Percentiles rank a stretch among this genome's conserved stretches.
phyloP scores from a whole-genome alignment of 2,329 filamentous ascomycete genomes.

The Aspergillus sp. region DNA sequence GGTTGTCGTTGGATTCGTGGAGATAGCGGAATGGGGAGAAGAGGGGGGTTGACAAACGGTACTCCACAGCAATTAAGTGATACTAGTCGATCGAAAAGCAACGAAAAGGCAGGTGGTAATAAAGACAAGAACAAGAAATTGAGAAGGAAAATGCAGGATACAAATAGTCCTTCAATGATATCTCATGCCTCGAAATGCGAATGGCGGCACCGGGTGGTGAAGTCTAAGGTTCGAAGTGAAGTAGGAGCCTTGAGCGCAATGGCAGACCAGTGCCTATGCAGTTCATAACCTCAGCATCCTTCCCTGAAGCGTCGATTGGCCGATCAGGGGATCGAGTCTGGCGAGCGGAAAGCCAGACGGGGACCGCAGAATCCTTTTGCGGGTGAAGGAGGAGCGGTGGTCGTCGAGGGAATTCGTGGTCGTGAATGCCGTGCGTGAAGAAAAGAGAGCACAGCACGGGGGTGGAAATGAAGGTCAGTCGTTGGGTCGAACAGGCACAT shows the following conservation, averaged over 20 bases:
- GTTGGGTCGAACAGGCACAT: constrained; percentile 28
- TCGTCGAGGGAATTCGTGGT: not conserved
- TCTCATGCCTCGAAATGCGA: constrained; percentile 30
- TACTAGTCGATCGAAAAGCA: constrained; percentile 12
- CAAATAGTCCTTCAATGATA: constrained; percentile 20
- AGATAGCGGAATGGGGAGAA: constrained; percentile 24
- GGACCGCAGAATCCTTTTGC: not conserved
- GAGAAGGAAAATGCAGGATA: constrained; percentile 18
- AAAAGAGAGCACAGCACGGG: constrained; percentile 10
- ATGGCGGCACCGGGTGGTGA: constrained; percentile 22
- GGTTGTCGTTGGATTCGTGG: constrained; percentile 33
- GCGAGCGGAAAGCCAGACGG: constrained; percentile 6
- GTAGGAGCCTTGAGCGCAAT: constrained; percentile 43
- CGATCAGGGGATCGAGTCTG: constrained; percentile 14
- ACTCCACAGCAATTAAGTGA: constrained; percentile 22
- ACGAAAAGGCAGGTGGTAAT: constrained; percentile 10
- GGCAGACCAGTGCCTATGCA: constrained; percentile 38
- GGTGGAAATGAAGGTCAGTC: constrained; percentile 15
- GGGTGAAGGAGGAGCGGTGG: constrained; percentile 4
- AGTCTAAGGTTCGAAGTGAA: constrained; percentile 27
- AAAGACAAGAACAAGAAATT: constrained; percentile 18
- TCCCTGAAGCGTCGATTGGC: constrained; percentile 21
- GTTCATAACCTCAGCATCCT: constrained; percentile 42
- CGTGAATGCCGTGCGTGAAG: constrained; percentile 11
- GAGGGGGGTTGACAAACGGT: constrained; percentile 17